Conservation (phyloP, 441 rosid genomes). For the Jatropha multifida region DNA sequence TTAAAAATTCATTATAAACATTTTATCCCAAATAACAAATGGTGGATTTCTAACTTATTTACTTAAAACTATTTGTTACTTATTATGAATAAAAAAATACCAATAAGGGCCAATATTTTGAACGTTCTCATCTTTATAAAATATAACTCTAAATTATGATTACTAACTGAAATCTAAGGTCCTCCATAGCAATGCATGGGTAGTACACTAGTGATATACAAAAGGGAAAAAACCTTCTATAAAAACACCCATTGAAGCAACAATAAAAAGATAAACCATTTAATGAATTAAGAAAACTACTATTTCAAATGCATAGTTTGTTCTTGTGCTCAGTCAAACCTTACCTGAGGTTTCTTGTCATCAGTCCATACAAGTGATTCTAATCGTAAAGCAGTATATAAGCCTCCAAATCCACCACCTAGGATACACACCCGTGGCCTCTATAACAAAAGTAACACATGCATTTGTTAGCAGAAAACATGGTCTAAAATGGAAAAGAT, state of each 20-base stretch:
- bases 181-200: too few species aligned
- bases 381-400: constrained; percentile 86
- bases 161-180: too few species aligned
- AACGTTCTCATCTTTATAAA: too few species aligned
- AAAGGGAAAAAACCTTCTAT: background rate
- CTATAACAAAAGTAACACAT: constrained; percentile 37
- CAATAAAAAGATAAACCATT: background rate
- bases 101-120: too few species aligned
- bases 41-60: too few species aligned
- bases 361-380: constrained; percentile 88
- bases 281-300: background rate
- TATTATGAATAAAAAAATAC: too few species aligned
- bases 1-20: too few species aligned
- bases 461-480: background rate
- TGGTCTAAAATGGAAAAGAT: too few species aligned
- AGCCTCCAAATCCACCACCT: constrained; percentile 97
- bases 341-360: constrained; percentile 85
- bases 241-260: background rate
- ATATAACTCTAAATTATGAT: too few species aligned
- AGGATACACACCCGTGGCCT: constrained; percentile 80
- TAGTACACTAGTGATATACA: background rate
- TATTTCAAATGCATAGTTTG: background rate
- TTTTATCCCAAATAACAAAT: too few species aligned
- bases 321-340: background rate
- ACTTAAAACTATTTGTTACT: too few species aligned